Conservation (phyloP, 495 filamentous ascomycete species). For the Penicillium lividum region DNA sequence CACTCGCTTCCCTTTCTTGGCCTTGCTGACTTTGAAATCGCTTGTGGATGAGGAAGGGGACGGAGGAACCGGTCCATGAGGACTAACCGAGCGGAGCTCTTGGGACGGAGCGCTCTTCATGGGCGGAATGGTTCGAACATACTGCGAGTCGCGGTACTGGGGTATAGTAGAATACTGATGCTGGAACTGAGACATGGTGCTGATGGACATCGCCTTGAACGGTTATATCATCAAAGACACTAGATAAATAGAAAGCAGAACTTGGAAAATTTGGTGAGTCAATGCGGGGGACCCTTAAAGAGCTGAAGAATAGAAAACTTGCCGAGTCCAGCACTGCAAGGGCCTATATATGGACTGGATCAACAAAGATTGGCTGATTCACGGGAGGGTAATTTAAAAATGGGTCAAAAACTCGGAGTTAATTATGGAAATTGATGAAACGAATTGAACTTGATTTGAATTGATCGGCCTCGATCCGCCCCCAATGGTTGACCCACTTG, state of each 20-base stretch:
- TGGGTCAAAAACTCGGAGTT: slow-evolving; percentile 4
- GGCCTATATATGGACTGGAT: slow-evolving; percentile 14
- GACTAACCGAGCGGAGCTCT: neutral
- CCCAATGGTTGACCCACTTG: slow-evolving; percentile 1
- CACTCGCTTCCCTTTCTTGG: slow-evolving; percentile 80
- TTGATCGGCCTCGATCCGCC: slow-evolving; percentile 6
- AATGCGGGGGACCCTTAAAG: neutral
- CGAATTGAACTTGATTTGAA: neutral
- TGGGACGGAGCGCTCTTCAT: neutral
- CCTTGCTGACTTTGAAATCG: slow-evolving; percentile 74
- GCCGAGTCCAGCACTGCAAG: neutral
- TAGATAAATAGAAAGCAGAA: neutral
- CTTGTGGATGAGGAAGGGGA: slow-evolving; percentile 58
- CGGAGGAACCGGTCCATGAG: neutral
- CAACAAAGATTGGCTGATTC: slow-evolving; percentile 13
- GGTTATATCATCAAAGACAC: neutral
- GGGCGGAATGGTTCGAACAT: neutral
- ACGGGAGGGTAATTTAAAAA: slow-evolving; percentile 14
- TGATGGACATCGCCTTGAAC: slow-evolving; percentile 9
- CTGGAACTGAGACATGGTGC: slow-evolving; percentile 9
- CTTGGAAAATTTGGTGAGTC: neutral
- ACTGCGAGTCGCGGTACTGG: slow-evolving; percentile 7
- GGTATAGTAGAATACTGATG: slow-evolving; percentile 5
- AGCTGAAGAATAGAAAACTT: slow-evolving; percentile 8
- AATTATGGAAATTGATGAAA: neutral